Evolutionary conservation across 164 flowering plant species (phyloP).

Genomic region (Chimonanthus salicifolius): DNA sequence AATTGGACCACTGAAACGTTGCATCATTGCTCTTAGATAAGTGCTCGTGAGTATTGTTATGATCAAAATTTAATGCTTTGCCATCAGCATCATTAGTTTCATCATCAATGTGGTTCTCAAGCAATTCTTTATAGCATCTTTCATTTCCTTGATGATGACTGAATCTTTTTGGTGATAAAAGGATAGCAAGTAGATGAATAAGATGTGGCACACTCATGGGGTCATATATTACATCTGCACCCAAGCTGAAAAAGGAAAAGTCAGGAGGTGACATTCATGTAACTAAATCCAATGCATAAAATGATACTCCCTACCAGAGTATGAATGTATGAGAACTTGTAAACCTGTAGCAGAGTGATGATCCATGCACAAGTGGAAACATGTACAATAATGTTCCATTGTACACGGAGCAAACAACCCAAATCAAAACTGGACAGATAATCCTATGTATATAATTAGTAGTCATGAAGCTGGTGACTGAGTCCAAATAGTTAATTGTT

Average conservation of each 20-base stretch:
- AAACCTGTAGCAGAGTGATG: too few relatives aligned
- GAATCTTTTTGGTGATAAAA: slow-evolving; percentile 27
- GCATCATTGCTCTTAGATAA: neutral
- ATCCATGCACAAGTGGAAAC: too few relatives aligned
- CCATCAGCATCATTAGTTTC: neutral
- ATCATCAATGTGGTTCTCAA: neutral
- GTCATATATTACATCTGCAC: slow-evolving; percentile 91
- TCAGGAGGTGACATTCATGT: neutral
- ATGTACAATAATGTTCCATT: too few relatives aligned
- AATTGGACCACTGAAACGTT: neutral
- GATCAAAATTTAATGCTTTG: neutral
- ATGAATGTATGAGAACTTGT: too few relatives aligned
- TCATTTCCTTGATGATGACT: neutral
- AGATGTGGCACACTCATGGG: slow-evolving; percentile 82
- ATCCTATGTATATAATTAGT: too few relatives aligned
- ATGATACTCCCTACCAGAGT: too few relatives aligned
- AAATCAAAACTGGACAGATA: too few relatives aligned
- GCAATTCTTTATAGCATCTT: neutral
- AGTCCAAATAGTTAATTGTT: too few relatives aligned
- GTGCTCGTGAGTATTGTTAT: neutral
- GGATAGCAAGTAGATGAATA: slow-evolving; percentile 48
- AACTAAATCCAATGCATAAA: too few relatives aligned
- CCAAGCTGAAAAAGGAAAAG: slow-evolving; percentile 47
- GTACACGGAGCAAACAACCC: too few relatives aligned
- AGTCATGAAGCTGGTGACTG: too few relatives aligned